phyloP scores from a whole-genome alignment of 78 protist genomes.

The Dictyostelium firmibasis region DNA sequence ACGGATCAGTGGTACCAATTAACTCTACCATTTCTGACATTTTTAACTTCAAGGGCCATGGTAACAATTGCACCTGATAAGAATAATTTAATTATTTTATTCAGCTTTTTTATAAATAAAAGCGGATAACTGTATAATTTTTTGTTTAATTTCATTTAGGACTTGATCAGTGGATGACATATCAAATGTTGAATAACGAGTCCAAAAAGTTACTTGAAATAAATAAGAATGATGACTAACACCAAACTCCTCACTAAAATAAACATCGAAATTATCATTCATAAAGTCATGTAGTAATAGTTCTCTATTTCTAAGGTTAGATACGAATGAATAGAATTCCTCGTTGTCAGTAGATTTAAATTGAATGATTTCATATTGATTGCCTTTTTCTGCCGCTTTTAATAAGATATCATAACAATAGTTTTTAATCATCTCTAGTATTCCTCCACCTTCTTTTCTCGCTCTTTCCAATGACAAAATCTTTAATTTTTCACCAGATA shows the following conservation, averaged over 20 bases:
- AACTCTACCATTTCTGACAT: too few species aligned
- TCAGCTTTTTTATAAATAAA: slow-evolving; percentile 42
- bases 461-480: slow-evolving; percentile 23
- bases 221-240: slow-evolving; percentile 61
- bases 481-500: slow-evolving; percentile 39
- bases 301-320: slow-evolving; percentile 62
- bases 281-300: slow-evolving; percentile 26
- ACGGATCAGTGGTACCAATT: too few species aligned
- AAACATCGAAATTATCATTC: slow-evolving; percentile 58
- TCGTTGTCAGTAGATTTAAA: slow-evolving; percentile 42
- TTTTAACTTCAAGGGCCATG: too few species aligned
- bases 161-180: slow-evolving; percentile 39
- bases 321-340: slow-evolving; percentile 51
- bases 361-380: slow-evolving; percentile 61
- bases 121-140: slow-evolving; percentile 45
- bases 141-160: slow-evolving; percentile 59
- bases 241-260: slow-evolving; percentile 64
- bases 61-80: too few species aligned
- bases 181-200: slow-evolving; percentile 13
- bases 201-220: slow-evolving; percentile 53
- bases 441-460: slow-evolving; percentile 19
- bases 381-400: slow-evolving; percentile 59
- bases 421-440: neutral
- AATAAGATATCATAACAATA: slow-evolving; percentile 6
- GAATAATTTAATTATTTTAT: neutral